Base-by-base conservation (phyloP, 1,139 yeast genomes). In the Yamadazyma triangularis region DNA sequence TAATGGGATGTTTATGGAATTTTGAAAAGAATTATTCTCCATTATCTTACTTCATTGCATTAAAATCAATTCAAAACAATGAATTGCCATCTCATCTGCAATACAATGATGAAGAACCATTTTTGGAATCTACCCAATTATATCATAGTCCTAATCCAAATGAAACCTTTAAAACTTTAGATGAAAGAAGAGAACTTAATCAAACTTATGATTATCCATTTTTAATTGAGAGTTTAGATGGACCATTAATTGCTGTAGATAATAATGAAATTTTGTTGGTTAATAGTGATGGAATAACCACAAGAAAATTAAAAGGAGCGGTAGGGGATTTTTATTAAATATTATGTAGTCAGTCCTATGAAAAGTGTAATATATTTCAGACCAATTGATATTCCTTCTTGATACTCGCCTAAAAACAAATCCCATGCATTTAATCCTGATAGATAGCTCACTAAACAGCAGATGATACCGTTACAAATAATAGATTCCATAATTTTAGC, bases 11-110 rank as follows among this genome's bases (percentile, higher is more conserved):
- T 34, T 64, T 84, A 50, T 87, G 87, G 79, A 83, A 82, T 46
- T 89, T 87, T 52, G 87, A 89, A 50, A 77, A 77, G 39, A 81
- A 79, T 45, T 85, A 86, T 44, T 68, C 80, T 27, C 96, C 97
- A 1, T 61, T 91, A 33, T 77, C 89, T 4, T 73, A 77, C 38
- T 89, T 84, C 51, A 89, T 91, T 50, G 97, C 98, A 0, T 64
- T 91, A 34, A 71, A 94, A 30, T 60, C 73, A 0, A 64, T 66
- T 27, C 53, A 56, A 24, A 50, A 44, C 31, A 42, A 46, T 32
- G 41, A 44, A 18, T 24, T 36, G 14, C n/a, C n/a, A n/a, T 16
- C 15, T 4, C 32, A 29, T 15, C 24, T 15, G 13, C 22, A 21
- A 9, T 40, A 28, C 21, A 46, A 40, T 20, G 55, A 47, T 27